A percentile compares a stretch with the other conserved stretches of the same genome.
phyloP scores from a whole-genome alignment of 768 basidiomycete species.

The Lactarius evosmus region DNA sequence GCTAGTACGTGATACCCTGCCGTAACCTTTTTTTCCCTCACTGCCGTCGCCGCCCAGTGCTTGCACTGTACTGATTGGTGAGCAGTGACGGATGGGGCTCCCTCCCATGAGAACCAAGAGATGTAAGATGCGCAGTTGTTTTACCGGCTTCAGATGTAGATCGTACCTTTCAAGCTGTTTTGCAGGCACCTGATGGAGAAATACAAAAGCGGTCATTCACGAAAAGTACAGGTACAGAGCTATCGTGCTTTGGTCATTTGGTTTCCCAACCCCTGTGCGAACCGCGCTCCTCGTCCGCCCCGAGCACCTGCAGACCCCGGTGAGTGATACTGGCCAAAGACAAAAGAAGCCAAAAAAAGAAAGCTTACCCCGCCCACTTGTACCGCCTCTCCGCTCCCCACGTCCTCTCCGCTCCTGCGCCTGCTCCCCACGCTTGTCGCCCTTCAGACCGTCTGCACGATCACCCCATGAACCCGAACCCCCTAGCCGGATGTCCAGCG shows the following conservation, averaged over 20 bases:
- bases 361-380: conserved; percentile 36
- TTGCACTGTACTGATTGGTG: too few species aligned
- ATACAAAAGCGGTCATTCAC: neutral
- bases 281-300: conserved; percentile 25
- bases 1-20: too few species aligned
- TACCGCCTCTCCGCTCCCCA: conserved; percentile 62
- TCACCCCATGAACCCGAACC: conserved; percentile 61
- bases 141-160: too few species aligned
- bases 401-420: conserved; percentile 74
- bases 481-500: conserved; percentile 80
- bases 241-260: conserved; percentile 25
- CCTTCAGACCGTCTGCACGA: conserved; percentile 63
- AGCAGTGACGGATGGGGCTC: too few species aligned
- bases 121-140: too few species aligned
- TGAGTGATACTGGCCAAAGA: neutral
- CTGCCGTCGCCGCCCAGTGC: too few species aligned
- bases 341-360: neutral
- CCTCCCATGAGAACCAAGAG: too few species aligned
- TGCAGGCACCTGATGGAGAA: neutral
- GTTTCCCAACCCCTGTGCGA: conserved; percentile 25
- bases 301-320: conserved; percentile 18
- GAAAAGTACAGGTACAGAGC: neutral
- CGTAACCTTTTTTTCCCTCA: too few species aligned
- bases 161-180: neutral
- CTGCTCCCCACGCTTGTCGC: conserved; percentile 78